Conservation (phyloP, 2,329 filamentous ascomycete genomes). For the Lachnellula arida region DNA sequence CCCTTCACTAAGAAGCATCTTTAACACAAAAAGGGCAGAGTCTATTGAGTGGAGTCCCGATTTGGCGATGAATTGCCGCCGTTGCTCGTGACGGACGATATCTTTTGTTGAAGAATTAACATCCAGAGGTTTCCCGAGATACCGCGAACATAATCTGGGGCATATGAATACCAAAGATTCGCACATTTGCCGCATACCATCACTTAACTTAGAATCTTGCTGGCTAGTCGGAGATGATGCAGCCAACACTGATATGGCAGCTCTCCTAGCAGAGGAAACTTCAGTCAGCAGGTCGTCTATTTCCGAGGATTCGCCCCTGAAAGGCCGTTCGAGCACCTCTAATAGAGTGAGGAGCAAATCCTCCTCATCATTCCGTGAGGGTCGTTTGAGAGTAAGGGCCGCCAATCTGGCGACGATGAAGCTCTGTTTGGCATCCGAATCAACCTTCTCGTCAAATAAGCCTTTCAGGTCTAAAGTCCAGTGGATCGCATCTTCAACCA, state of each 20-base stretch:
- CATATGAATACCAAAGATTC: conserved; percentile 54
- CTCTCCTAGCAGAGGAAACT: conserved; percentile 51
- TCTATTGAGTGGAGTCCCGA: conserved; percentile 55
- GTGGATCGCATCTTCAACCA: conserved; percentile 46
- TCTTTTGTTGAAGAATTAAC: conserved; percentile 51
- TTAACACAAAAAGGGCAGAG: conserved; percentile 53
- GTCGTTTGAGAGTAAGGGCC: conserved; percentile 47
- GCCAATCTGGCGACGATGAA: conserved; percentile 52
- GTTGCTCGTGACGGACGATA: conserved; percentile 56
- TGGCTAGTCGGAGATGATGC: conserved; percentile 13
- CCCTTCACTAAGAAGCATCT: conserved; percentile 45
- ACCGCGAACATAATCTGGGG: conserved; percentile 56
- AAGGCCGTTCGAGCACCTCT: conserved; percentile 51
- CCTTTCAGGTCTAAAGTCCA: conserved; percentile 47
- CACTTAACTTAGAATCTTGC: conserved; percentile 3
- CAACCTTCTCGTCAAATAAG: conserved; percentile 15
- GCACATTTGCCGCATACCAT: conserved; percentile 37
- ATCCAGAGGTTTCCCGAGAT: conserved; percentile 54
- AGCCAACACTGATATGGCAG: conserved; percentile 45
- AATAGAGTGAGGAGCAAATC: conserved; percentile 45
- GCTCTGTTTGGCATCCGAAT: conserved; percentile 35
- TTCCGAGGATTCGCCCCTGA: conserved; percentile 55
- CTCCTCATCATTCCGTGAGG: conserved; percentile 37
- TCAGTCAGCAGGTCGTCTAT: conserved; percentile 57
- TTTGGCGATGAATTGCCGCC: conserved; percentile 43